Conservation (phyloP, 2,329 filamentous ascomycete species). For the Nemania abortiva region DNA sequence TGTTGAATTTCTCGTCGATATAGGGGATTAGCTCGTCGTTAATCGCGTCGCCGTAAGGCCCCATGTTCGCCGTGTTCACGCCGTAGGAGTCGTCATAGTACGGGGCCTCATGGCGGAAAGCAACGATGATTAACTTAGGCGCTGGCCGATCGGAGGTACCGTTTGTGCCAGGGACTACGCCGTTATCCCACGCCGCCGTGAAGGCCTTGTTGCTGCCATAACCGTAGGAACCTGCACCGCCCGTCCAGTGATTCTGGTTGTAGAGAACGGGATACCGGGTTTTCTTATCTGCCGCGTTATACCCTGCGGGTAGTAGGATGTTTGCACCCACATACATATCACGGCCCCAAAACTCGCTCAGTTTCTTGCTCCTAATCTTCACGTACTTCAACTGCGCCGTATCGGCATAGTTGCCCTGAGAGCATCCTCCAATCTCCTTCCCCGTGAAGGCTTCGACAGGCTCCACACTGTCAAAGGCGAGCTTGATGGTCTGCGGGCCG, state of each 20-base stretch:
- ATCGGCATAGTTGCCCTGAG: slow-evolving; percentile 43
- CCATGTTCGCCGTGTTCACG: slow-evolving; percentile 44
- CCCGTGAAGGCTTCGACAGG: slow-evolving; percentile 32
- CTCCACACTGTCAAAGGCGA: slow-evolving; percentile 39
- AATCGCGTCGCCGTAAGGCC: slow-evolving; percentile 43
- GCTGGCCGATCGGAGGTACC: slow-evolving; percentile 31
- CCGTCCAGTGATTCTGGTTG: slow-evolving; percentile 42
- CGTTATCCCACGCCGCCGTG: slow-evolving; percentile 38
- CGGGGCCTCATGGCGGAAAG: slow-evolving; percentile 43
- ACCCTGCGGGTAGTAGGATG: slow-evolving; percentile 41
- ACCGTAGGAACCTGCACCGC: slow-evolving; percentile 31
- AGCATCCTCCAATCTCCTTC: slow-evolving; percentile 40
- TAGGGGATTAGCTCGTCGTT: slow-evolving; percentile 45
- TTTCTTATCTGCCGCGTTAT: slow-evolving; percentile 36
- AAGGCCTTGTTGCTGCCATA: slow-evolving; percentile 34
- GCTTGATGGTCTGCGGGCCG: slow-evolving; percentile 36
- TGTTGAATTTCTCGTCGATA: slow-evolving; percentile 41
- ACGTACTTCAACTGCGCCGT: slow-evolving; percentile 41
- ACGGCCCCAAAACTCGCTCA: slow-evolving; percentile 42
- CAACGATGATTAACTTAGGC: slow-evolving; percentile 42
- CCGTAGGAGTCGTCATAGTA: slow-evolving; percentile 45
- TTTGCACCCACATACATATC: slow-evolving; percentile 46
- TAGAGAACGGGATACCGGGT: slow-evolving; percentile 44
- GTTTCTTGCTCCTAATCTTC: slow-evolving; percentile 42
- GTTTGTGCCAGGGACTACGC: slow-evolving; percentile 35